Conservation (phyloP, 257 asterid species). For the Echium plantagineum region DNA sequence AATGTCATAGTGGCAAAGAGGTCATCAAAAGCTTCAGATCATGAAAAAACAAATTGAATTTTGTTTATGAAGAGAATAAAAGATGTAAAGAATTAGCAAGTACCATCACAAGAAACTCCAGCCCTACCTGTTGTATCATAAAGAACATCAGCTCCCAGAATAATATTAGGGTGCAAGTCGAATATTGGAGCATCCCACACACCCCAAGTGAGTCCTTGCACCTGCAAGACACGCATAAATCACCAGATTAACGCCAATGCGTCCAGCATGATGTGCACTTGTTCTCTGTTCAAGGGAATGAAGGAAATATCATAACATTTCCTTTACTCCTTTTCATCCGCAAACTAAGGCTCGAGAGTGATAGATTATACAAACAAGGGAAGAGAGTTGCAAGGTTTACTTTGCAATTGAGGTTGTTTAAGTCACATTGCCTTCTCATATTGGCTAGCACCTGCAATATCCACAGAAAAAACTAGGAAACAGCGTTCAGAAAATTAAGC, state of each 20-base stretch:
- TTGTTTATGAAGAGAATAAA: slow-evolving; percentile 8
- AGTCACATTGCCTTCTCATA: slow-evolving; percentile 53
- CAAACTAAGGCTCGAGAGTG: not conserved
- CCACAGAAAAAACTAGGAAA: slow-evolving; percentile 5
- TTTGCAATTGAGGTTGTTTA: slow-evolving; percentile 55
- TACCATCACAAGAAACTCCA: slow-evolving; percentile 1
- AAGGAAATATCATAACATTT: not conserved
- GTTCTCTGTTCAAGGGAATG: not conserved
- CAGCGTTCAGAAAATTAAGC: not conserved
- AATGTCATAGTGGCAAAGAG: slow-evolving; percentile 73
- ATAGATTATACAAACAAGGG: slow-evolving; percentile 6
- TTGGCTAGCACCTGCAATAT: slow-evolving; percentile 62
- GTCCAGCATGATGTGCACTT: not conserved
- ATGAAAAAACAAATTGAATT: slow-evolving; percentile 13
- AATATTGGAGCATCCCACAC: slow-evolving; percentile 57
- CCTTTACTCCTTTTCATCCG: not conserved
- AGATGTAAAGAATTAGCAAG: not conserved
- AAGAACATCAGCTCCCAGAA: slow-evolving; percentile 94
- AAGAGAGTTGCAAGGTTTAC: slow-evolving; percentile 22
- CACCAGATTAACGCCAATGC: not conserved
- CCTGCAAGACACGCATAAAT: slow-evolving; percentile 27
- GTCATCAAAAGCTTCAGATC: slow-evolving; percentile 65
- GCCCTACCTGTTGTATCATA: slow-evolving; percentile 63
- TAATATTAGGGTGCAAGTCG: slow-evolving; percentile 57
- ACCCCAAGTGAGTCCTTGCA: slow-evolving; percentile 85